Conservation (phyloP, 2,329 filamentous ascomycete genomes). For the Pseudogymnoascus sp. region DNA sequence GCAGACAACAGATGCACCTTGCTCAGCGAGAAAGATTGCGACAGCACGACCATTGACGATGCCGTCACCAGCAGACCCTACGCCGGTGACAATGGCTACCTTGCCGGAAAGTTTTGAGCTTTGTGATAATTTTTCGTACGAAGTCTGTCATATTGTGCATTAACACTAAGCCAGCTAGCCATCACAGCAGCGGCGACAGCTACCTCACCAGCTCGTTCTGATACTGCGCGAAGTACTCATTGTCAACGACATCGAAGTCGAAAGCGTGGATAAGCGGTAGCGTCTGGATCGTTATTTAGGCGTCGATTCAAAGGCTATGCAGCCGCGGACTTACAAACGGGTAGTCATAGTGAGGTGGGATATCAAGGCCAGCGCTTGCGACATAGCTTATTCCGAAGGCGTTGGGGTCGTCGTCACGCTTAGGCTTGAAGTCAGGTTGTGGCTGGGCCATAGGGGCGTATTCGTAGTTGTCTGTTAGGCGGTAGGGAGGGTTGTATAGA, state of each 20-base stretch:
- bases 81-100: slow-evolving; percentile 50
- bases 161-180: too few species aligned
- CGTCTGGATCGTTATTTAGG: too few species aligned
- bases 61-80: slow-evolving; percentile 45
- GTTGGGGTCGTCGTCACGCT: slow-evolving; percentile 55
- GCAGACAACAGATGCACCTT: slow-evolving; percentile 49
- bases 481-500: slow-evolving; percentile 39
- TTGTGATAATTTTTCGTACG: too few species aligned
- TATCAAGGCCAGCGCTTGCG: slow-evolving; percentile 55
- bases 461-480: slow-evolving; percentile 41
- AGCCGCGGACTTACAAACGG: slow-evolving; percentile 4
- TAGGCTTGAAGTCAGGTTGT: slow-evolving; percentile 37
- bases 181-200: too few species aligned
- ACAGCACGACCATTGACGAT: slow-evolving; percentile 52
- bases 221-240: too few species aligned
- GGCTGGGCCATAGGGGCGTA: slow-evolving; percentile 45
- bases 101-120: too few species aligned
- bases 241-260: too few species aligned
- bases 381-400: slow-evolving; percentile 60
- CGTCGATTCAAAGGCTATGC: too few species aligned
- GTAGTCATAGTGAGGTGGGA: slow-evolving; percentile 55
- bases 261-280: too few species aligned
- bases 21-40: slow-evolving; percentile 49
- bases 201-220: too few species aligned
- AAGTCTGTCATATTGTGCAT: too few species aligned